A percentile compares a stretch with the other conserved stretches of the same genome.
Evolutionary conservation across 345 rosid species (phyloP).

Genomic region (Brassica incana): DNA sequence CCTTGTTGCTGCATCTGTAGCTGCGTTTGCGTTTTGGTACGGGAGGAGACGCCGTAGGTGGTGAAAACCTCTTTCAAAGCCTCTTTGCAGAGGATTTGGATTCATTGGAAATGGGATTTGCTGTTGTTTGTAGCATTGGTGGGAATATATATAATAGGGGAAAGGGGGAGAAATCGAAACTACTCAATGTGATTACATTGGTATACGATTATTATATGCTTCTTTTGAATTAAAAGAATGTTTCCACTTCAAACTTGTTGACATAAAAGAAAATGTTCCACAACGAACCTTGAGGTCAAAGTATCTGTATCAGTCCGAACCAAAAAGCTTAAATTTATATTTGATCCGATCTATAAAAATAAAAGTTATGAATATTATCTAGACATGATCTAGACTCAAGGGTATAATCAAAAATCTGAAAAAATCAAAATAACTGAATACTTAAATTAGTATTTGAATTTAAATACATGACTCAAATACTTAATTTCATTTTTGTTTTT

Average conservation of each 20-base stretch:
- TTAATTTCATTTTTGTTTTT: background rate
- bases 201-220: slow-evolving; percentile 31
- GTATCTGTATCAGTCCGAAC: background rate
- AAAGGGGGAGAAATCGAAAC: slow-evolving; percentile 13
- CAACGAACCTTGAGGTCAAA: background rate
- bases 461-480: background rate
- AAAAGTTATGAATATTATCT: too few relatives aligned
- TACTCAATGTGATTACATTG: slow-evolving; percentile 36
- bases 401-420: background rate
- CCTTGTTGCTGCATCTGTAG: slow-evolving; percentile 71
- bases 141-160: slow-evolving; percentile 28
- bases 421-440: too few relatives aligned
- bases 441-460: too few relatives aligned
- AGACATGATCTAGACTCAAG: background rate
- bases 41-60: slow-evolving; percentile 85
- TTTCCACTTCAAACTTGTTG: slow-evolving; percentile 15
- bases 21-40: slow-evolving; percentile 89
- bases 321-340: background rate
- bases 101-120: slow-evolving; percentile 29
- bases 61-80: slow-evolving; percentile 40
- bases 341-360: background rate
- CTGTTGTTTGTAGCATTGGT: slow-evolving; percentile 42
- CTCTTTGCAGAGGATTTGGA: background rate
- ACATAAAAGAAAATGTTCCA: background rate
- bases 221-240: slow-evolving; percentile 16